These are phyloP conservation scores for Paspalum notatum DNA, from an alignment of 176 grass and related monocot genomes.

Conservation along the genomic window DNA sequence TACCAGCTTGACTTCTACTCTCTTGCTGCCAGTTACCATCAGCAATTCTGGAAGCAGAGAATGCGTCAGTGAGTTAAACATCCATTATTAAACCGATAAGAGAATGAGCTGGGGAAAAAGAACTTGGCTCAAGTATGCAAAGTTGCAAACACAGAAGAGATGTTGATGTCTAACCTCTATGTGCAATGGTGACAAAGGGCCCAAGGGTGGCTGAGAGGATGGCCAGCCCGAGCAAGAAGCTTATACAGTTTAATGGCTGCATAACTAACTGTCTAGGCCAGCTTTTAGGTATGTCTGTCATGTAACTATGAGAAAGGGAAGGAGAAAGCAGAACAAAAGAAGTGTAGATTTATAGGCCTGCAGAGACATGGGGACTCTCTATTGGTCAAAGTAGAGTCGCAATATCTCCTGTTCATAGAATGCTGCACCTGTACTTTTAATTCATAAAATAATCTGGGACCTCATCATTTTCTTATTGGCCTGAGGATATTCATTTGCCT, in stretches of 20 bases:
- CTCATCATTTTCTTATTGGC: slow-evolving; percentile 43
- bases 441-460: slow-evolving; percentile 30
- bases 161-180: slow-evolving; percentile 47
- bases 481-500: slow-evolving; percentile 50
- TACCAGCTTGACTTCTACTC: slow-evolving; percentile 40
- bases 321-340: slow-evolving; percentile 34
- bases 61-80: slow-evolving; percentile 1
- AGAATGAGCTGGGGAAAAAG: not conserved
- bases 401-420: slow-evolving; percentile 39
- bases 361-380: not conserved
- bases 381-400: slow-evolving; percentile 53
- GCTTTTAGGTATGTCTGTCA: slow-evolving; percentile 50
- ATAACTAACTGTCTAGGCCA: slow-evolving; percentile 44
- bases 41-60: slow-evolving; percentile 44
- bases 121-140: not conserved
- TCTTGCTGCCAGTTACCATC: slow-evolving; percentile 4
- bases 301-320: slow-evolving; percentile 41
- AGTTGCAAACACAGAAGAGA: not conserved
- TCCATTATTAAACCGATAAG: slow-evolving; percentile 11
- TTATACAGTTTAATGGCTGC: slow-evolving; percentile 38
- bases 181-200: slow-evolving; percentile 36
- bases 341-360: slow-evolving; percentile 50
- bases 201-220: slow-evolving; percentile 42
- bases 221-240: slow-evolving; percentile 44
- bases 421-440: slow-evolving; percentile 47